phyloP scores from a whole-genome alignment of 2,329 filamentous ascomycete species.

The Alternaria infectoria region DNA sequence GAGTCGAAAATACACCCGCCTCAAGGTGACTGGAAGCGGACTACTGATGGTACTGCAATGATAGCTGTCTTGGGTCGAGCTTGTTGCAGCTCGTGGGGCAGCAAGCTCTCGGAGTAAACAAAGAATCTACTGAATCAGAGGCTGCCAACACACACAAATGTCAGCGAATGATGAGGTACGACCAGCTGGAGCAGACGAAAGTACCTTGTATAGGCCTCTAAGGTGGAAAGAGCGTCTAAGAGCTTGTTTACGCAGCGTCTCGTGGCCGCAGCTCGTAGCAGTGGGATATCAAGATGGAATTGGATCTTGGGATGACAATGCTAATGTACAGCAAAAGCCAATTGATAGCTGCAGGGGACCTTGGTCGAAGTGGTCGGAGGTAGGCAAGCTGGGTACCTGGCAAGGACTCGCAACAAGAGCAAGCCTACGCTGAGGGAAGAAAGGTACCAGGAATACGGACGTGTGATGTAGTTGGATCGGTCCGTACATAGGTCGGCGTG shows the following conservation, averaged over 20 bases:
- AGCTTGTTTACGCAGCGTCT: conserved; percentile 14
- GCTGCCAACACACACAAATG: conserved; percentile 26
- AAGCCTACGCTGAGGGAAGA: conserved; percentile 9
- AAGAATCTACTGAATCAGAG: conserved; percentile 28
- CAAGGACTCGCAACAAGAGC: conserved; percentile 12
- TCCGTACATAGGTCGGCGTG: conserved; percentile 16
- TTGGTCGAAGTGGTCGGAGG: conserved; percentile 3
- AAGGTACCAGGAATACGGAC: conserved; percentile 15
- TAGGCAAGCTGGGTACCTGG: conserved; percentile 15
- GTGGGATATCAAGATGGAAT: conserved; percentile 7
- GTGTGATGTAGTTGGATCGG: conserved; percentile 17
- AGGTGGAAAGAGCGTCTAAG: conserved; percentile 7
- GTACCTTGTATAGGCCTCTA: conserved; percentile 25
- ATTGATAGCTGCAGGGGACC: conserved; percentile 19
- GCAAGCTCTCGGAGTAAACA: conserved; percentile 28
- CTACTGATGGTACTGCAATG: conserved; percentile 5
- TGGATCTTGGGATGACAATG: conserved; percentile 7
- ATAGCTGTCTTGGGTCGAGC: conserved; percentile 12
- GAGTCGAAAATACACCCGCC: neutral
- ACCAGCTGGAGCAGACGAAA: neutral
- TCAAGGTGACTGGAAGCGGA: conserved; percentile 1
- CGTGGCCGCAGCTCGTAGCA: conserved; percentile 13
- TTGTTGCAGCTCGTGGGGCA: conserved; percentile 20
- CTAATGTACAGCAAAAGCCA: conserved; percentile 5
- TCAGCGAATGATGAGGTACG: conserved; percentile 24